Conservation (phyloP, 2,329 filamentous ascomycete species). For the Trichothecium roseum region DNA sequence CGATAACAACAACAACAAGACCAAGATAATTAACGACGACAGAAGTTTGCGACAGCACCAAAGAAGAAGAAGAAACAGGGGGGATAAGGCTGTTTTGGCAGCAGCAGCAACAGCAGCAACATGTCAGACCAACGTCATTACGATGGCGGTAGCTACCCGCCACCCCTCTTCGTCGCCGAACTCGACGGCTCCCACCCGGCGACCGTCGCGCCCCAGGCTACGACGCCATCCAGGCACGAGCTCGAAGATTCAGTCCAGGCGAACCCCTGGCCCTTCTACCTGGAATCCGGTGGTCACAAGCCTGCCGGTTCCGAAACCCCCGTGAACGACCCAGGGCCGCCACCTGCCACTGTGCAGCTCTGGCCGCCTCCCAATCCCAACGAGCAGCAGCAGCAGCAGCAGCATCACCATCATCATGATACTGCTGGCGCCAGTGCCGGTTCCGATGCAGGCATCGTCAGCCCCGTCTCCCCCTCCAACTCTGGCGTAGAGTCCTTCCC, state of each 20-base stretch:
- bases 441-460: background rate
- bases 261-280: slow-evolving; percentile 23
- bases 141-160: slow-evolving; percentile 8
- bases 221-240: slow-evolving; percentile 2
- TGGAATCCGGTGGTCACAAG: slow-evolving; percentile 7
- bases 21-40: too few species aligned
- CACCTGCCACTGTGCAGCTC: too few species aligned
- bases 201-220: slow-evolving; percentile 1
- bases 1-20: too few species aligned
- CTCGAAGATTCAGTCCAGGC: slow-evolving; percentile 9
- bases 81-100: too few species aligned
- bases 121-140: slow-evolving; percentile 8
- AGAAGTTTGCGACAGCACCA: too few species aligned
- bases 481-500: slow-evolving; percentile 11
- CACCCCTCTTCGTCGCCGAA: slow-evolving; percentile 18
- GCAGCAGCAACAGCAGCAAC: slow-evolving; percentile 6
- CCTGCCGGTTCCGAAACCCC: background rate
- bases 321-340: background rate
- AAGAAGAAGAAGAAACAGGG: too few species aligned
- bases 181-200: slow-evolving; percentile 16
- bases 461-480: slow-evolving; percentile 2
- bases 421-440: background rate
- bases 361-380: background rate
- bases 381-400: background rate
- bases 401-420: slow-evolving; percentile 1